Percentiles rank a stretch among this genome's conserved stretches.
Evolutionary conservation across 768 basidiomycete species (phyloP).

Genomic region (Candolleomyces eurysporus): DNA sequence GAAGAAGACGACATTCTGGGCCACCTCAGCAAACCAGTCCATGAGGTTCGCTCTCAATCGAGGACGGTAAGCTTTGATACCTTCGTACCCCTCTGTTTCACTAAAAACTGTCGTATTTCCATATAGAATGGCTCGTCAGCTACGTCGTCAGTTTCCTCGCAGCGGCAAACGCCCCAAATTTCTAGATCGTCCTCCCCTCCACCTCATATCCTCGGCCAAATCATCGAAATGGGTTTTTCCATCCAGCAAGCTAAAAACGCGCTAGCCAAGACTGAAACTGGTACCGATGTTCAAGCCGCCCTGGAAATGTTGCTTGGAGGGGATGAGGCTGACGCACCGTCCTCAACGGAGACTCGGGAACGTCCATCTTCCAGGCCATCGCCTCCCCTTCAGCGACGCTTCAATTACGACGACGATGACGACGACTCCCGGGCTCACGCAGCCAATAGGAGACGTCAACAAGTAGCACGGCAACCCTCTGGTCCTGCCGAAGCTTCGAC

Average conservation of each 20-base stretch:
- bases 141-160: slow-evolving; percentile 14
- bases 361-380: slow-evolving; percentile 6
- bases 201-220: slow-evolving; percentile 86
- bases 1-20: slow-evolving; percentile 82
- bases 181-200: slow-evolving; percentile 47
- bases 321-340: slow-evolving; percentile 15
- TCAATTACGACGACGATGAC: neutral
- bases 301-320: slow-evolving; percentile 55
- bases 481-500: slow-evolving; percentile 11
- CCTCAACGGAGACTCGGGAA: neutral
- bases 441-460: neutral
- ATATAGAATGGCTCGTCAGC: slow-evolving; percentile 2
- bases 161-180: slow-evolving; percentile 12
- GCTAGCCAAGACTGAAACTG: slow-evolving; percentile 64
- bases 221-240: slow-evolving; percentile 96
- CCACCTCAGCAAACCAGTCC: slow-evolving; percentile 58
- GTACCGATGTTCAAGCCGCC: slow-evolving; percentile 76
- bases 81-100: neutral
- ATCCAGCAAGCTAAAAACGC: slow-evolving; percentile 72
- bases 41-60: slow-evolving; percentile 25
- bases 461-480: slow-evolving; percentile 1
- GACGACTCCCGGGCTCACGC: neutral
- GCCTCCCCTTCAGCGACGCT: slow-evolving; percentile 13
- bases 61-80: neutral
- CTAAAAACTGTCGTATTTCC: neutral